These are phyloP conservation scores for Aphanocladium album DNA, from an alignment of 2,329 filamentous ascomycete genomes.

Conservation along the genomic window DNA sequence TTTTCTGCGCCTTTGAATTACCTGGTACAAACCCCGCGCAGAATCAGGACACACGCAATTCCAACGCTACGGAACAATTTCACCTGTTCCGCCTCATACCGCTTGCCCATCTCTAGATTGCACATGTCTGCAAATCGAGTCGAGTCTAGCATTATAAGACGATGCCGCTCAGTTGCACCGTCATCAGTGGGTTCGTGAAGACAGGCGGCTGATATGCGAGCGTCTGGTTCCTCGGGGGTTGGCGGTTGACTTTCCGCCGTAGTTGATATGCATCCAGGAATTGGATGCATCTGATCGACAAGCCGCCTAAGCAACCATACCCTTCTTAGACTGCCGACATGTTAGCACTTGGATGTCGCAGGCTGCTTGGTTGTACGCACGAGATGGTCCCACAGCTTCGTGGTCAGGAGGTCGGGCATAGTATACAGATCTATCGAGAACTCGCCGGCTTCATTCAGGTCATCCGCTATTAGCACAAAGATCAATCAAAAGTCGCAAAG, in stretches of 20 bases:
- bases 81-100: background rate
- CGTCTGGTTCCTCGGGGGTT: background rate
- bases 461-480: constrained; percentile 28
- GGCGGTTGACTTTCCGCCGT: background rate
- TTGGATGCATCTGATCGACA: background rate
- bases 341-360: background rate
- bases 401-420: constrained; percentile 82
- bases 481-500: constrained; percentile 18
- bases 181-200: background rate
- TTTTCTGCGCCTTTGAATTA: background rate
- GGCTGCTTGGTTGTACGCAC: constrained; percentile 31
- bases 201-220: background rate
- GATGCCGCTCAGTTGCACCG: background rate
- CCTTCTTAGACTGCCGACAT: constrained; percentile 36
- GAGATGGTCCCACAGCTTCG: constrained; percentile 90
- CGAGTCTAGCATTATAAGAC: background rate
- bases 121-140: background rate
- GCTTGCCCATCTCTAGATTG: background rate
- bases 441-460: constrained; percentile 66
- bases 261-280: background rate
- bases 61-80: background rate
- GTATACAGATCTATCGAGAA: constrained; percentile 98
- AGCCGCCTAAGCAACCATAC: constrained; percentile 27
- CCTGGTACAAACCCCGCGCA: background rate
- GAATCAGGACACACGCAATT: background rate